phyloP scores from a whole-genome alignment of 1,139 yeast genomes.

The Hemisphaericaspora xylanilytica region DNA sequence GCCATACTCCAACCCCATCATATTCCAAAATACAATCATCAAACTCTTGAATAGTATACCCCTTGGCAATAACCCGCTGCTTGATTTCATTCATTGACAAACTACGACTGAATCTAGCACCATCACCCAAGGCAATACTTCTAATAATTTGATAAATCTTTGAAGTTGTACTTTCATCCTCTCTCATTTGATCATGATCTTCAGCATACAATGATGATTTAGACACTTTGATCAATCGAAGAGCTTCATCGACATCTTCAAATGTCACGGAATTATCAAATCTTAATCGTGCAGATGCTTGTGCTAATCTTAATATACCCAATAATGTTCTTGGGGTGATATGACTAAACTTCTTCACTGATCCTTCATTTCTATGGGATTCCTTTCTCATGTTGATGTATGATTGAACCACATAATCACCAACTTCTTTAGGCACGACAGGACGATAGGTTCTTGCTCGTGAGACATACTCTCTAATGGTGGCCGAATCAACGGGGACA shows the following conservation, averaged over 20 bases:
- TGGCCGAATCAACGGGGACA: slow-evolving; percentile 73
- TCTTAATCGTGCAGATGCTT: slow-evolving; percentile 89
- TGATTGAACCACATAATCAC: slow-evolving; percentile 81
- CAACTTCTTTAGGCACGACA: slow-evolving; percentile 78
- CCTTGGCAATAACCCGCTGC: slow-evolving; percentile 75
- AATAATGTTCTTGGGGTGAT: slow-evolving; percentile 93
- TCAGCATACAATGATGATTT: slow-evolving; percentile 72
- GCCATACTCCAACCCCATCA: slow-evolving; percentile 73
- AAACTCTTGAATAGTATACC: slow-evolving; percentile 78
- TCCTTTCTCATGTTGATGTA: slow-evolving; percentile 93
- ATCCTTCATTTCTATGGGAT: slow-evolving; percentile 74
- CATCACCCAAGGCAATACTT: slow-evolving; percentile 49
- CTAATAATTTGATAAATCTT: slow-evolving; percentile 63
- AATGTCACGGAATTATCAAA: slow-evolving; percentile 68
- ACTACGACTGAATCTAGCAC: slow-evolving; percentile 34
- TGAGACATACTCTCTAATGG: slow-evolving; percentile 86
- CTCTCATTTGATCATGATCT: slow-evolving; percentile 42
- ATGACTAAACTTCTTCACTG: slow-evolving; percentile 76
- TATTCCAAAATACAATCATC: slow-evolving; percentile 75
- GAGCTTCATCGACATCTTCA: slow-evolving; percentile 93
- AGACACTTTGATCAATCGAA: slow-evolving; percentile 81
- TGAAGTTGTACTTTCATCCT: slow-evolving; percentile 53
- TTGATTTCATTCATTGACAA: slow-evolving; percentile 60
- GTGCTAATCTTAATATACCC: slow-evolving; percentile 89
- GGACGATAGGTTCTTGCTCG: slow-evolving; percentile 87